These are phyloP conservation scores for Sporothrix schenckii DNA, from an alignment of 2,329 filamentous ascomycete genomes.

Conservation along the genomic window DNA sequence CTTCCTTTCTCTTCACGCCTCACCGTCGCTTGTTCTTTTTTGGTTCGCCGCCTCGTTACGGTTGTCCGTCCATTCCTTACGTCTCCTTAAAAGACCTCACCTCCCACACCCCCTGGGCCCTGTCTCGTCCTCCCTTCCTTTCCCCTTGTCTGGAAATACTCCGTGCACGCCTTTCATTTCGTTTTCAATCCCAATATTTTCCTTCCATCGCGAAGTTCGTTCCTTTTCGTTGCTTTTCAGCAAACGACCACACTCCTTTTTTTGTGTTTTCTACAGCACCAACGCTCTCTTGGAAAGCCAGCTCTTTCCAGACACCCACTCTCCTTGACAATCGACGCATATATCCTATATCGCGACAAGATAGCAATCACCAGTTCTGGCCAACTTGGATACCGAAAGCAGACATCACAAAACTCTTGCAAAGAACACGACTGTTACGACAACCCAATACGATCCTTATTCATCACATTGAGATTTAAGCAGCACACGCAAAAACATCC, in stretches of 20 bases:
- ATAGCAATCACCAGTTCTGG: slow-evolving; percentile 34
- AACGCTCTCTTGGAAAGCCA: slow-evolving; percentile 27
- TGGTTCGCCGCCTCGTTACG: background rate
- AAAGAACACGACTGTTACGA: slow-evolving; percentile 24
- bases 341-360: slow-evolving; percentile 16
- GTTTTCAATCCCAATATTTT: background rate
- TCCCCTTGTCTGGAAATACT: background rate
- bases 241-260: slow-evolving; percentile 8
- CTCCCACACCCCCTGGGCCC: slow-evolving; percentile 7
- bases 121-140: slow-evolving; percentile 21
- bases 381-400: slow-evolving; percentile 34
- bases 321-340: slow-evolving; percentile 25
- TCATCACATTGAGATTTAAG: background rate
- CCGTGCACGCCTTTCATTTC: slow-evolving; percentile 21
- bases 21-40: background rate
- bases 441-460: slow-evolving; percentile 8
- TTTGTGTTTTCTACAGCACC: slow-evolving; percentile 5
- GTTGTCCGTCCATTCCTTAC: slow-evolving; percentile 33
- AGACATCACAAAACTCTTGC: background rate
- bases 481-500: background rate
- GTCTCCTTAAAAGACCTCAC: slow-evolving; percentile 32
- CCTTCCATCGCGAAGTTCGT: slow-evolving; percentile 29
- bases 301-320: slow-evolving; percentile 26
- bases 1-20: background rate
- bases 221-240: slow-evolving; percentile 26